Evolutionary conservation across 2,329 filamentous ascomycete species (phyloP).

Genomic region (Byssochlamys sp.): DNA sequence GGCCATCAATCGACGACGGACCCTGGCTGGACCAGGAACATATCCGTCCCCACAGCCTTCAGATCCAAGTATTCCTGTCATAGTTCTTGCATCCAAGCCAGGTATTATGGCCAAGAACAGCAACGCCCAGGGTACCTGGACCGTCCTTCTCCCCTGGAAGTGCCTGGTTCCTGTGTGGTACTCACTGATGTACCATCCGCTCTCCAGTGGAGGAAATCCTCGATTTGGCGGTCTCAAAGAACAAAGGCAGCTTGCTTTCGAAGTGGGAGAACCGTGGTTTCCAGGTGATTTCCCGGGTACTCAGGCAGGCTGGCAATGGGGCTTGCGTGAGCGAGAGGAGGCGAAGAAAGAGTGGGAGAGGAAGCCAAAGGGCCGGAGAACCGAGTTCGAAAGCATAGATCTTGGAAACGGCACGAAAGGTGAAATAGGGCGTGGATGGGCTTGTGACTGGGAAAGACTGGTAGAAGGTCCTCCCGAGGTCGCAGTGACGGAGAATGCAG

Average conservation of each 20-base stretch:
- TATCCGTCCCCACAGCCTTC: slow-evolving; percentile 47
- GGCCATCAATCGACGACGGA: slow-evolving; percentile 67
- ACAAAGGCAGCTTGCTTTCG: slow-evolving; percentile 69
- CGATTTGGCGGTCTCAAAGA: slow-evolving; percentile 75
- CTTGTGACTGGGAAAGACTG: slow-evolving; percentile 73
- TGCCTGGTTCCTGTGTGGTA: slow-evolving; percentile 82
- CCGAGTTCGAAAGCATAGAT: slow-evolving; percentile 64
- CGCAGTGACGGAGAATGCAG: slow-evolving; percentile 2
- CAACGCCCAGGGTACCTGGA: slow-evolving; percentile 63
- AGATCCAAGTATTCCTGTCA: slow-evolving; percentile 69
- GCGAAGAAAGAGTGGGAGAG: slow-evolving; percentile 60
- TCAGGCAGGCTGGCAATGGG: slow-evolving; percentile 68
- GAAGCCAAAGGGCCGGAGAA: slow-evolving; percentile 70
- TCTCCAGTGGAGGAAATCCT: slow-evolving; percentile 70
- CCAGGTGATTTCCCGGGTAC: slow-evolving; percentile 77
- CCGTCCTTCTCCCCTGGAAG: slow-evolving; percentile 78
- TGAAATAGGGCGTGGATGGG: slow-evolving; percentile 72
- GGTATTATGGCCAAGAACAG: slow-evolving; percentile 26
- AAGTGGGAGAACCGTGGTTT: slow-evolving; percentile 70
- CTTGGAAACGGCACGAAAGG: slow-evolving; percentile 66
- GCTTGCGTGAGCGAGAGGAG: slow-evolving; percentile 53
- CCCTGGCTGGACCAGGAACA: slow-evolving; percentile 52
- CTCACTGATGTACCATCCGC: slow-evolving; percentile 68
- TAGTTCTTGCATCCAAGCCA: slow-evolving; percentile 55
- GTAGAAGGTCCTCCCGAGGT: slow-evolving; percentile 31